Conservation (phyloP, 371 early-diverging fungal species). For the Chytridium lagenaria region DNA sequence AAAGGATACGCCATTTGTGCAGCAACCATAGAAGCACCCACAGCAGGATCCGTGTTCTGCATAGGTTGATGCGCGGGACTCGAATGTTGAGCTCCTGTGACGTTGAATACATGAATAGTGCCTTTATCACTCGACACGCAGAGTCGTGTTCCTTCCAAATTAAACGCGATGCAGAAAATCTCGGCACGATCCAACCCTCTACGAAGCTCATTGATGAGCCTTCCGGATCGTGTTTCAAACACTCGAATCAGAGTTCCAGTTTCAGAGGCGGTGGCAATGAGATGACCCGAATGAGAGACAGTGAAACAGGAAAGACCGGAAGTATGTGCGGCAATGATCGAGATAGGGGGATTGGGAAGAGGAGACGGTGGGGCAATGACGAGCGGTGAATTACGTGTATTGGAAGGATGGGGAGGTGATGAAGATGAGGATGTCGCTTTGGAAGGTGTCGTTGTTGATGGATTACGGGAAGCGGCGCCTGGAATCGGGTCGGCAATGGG, state of each 20-base stretch:
- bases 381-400: not conserved
- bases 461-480: not conserved
- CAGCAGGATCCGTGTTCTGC: not conserved
- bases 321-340: slow-evolving; percentile 86
- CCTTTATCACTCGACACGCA: slow-evolving; percentile 92
- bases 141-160: slow-evolving; percentile 74
- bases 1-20: not conserved
- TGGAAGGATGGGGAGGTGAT: not conserved
- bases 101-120: slow-evolving; percentile 91
- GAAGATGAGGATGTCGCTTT: not conserved
- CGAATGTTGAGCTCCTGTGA: slow-evolving; percentile 56
- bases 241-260: slow-evolving; percentile 89
- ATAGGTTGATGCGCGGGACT: not conserved
- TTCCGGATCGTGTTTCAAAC: slow-evolving; percentile 78
- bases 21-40: not conserved
- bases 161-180: slow-evolving; percentile 88
- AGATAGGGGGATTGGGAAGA: slow-evolving; percentile 51
- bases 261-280: slow-evolving; percentile 45
- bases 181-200: slow-evolving; percentile 90
- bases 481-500: not conserved
- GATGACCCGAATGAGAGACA: slow-evolving; percentile 48
- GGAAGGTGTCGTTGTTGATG: not conserved
- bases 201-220: slow-evolving; percentile 83
- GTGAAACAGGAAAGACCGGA: slow-evolving; percentile 77
- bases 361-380: slow-evolving; percentile 16